A percentile compares a stretch with the other conserved stretches of the same genome.
These are phyloP conservation scores for Zelopaecilomyces penicillatus DNA, from an alignment of 2,329 filamentous ascomycete genomes.

Conservation along the genomic window DNA sequence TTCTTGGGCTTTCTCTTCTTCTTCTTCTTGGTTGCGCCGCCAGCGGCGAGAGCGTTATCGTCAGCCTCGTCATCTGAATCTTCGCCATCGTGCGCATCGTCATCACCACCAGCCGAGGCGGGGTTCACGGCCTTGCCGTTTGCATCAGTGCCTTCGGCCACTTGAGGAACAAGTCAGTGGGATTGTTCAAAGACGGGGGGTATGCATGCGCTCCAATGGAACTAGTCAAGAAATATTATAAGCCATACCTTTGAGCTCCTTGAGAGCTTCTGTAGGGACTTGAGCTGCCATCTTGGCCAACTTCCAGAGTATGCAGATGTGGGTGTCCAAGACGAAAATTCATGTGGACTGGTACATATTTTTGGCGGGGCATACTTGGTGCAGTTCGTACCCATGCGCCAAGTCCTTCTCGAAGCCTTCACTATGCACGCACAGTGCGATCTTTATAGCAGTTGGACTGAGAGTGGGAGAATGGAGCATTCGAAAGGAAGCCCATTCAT, in stretches of 20 bases:
- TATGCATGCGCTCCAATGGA: background rate
- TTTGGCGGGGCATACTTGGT: no score
- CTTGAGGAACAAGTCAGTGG: constrained; percentile 15
- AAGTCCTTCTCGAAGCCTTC: no score
- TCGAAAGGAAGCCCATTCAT: background rate
- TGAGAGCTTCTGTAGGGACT: constrained; percentile 34
- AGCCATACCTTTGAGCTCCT: constrained; percentile 32
- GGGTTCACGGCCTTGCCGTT: constrained; percentile 33
- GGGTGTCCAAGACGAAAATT: constrained; percentile 4
- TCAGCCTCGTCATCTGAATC: constrained; percentile 48
- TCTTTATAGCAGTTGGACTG: no score
- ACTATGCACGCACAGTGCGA: background rate
- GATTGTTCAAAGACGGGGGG: background rate
- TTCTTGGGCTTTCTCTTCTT: constrained; percentile 82
- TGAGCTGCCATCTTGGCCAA: constrained; percentile 34
- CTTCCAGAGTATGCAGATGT: background rate
- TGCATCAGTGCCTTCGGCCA: constrained; percentile 30
- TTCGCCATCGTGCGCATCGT: constrained; percentile 31
- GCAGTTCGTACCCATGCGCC: no score
- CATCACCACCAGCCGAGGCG: constrained; percentile 29
- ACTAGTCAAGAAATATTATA: background rate
- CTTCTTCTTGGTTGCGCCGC: constrained; percentile 39
- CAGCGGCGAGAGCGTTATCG: constrained; percentile 29
- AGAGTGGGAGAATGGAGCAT: constrained; percentile 2
- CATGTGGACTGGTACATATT: no score